Conservation (phyloP, 192 early-diverging fungal genomes). For the Gaertneriomyces sp. region DNA sequence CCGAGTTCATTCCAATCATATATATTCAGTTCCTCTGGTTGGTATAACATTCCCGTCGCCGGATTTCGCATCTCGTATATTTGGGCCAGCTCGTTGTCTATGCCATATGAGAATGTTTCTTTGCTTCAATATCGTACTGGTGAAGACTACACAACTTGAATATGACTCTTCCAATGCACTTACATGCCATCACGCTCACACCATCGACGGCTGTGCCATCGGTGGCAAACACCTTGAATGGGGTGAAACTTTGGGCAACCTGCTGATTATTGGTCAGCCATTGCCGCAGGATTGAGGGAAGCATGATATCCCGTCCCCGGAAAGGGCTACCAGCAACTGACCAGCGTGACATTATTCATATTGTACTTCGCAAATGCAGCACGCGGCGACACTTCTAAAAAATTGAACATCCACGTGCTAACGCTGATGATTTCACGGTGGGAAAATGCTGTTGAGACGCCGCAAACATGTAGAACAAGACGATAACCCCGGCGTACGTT, state of each 20-base stretch:
- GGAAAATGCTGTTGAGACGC: too few species aligned
- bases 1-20: constrained; percentile 15
- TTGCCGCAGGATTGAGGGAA: not conserved
- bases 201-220: constrained; percentile 11
- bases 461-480: too few species aligned
- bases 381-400: constrained; percentile 1
- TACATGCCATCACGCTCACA: constrained; percentile 18
- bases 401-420: not conserved
- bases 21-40: constrained; percentile 9
- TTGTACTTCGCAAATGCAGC: constrained; percentile 3
- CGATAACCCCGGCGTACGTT: not conserved
- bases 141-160: not conserved
- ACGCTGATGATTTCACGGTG: not conserved
- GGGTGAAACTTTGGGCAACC: constrained; percentile 15
- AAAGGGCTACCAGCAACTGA: not conserved
- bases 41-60: constrained; percentile 6
- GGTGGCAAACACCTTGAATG: constrained; percentile 16
- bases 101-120: not conserved
- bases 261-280: not conserved
- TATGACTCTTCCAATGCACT: not conserved
- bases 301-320: not conserved
- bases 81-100: constrained; percentile 21
- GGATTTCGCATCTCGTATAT: constrained; percentile 14
- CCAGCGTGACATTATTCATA: constrained; percentile 15
- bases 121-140: too few species aligned